These are phyloP conservation scores for Hygrophoropsis aurantiaca DNA, from an alignment of 768 basidiomycete genomes.

Conservation along the genomic window DNA sequence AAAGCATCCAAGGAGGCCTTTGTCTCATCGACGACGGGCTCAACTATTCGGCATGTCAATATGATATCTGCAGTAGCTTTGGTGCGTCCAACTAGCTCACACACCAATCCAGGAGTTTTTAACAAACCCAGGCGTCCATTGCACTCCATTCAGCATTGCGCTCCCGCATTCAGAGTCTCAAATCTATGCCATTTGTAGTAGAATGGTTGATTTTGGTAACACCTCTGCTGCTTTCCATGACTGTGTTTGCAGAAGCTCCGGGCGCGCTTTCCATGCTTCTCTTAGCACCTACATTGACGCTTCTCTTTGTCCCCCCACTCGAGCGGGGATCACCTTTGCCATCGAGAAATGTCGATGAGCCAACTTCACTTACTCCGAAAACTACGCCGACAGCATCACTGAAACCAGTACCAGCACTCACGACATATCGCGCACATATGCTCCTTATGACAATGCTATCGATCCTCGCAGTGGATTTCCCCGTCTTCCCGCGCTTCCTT, in stretches of 20 bases:
- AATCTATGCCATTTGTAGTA: slow-evolving; percentile 35
- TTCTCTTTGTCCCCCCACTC: slow-evolving; percentile 44
- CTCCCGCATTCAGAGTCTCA: slow-evolving; percentile 45
- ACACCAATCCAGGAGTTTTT: slow-evolving; percentile 9
- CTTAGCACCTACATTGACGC: slow-evolving; percentile 41
- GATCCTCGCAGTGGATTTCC: slow-evolving; percentile 96
- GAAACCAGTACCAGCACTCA: slow-evolving; percentile 69
- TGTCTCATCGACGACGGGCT: slow-evolving; percentile 72
- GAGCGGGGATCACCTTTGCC: slow-evolving; percentile 53
- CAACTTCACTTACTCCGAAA: not conserved
- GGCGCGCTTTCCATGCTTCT: slow-evolving; percentile 49
- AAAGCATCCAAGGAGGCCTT: slow-evolving; percentile 82
- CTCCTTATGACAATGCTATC: slow-evolving; percentile 88
- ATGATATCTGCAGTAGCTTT: slow-evolving; percentile 61
- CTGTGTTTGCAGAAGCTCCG: slow-evolving; percentile 65
- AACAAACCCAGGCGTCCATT: slow-evolving; percentile 60
- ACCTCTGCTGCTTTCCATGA: slow-evolving; percentile 83
- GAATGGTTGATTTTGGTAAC: slow-evolving; percentile 69
- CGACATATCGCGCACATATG: slow-evolving; percentile 92
- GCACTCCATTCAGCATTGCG: slow-evolving; percentile 62
- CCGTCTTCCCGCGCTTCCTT: slow-evolving; percentile 81
- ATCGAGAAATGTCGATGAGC: slow-evolving; percentile 29
- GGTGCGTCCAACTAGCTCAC: slow-evolving; percentile 41
- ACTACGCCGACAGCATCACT: slow-evolving; percentile 8
- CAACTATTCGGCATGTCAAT: slow-evolving; percentile 68